phyloP scores from a whole-genome alignment of 805 yeast genomes.

The Gaillardinia entomophila region DNA sequence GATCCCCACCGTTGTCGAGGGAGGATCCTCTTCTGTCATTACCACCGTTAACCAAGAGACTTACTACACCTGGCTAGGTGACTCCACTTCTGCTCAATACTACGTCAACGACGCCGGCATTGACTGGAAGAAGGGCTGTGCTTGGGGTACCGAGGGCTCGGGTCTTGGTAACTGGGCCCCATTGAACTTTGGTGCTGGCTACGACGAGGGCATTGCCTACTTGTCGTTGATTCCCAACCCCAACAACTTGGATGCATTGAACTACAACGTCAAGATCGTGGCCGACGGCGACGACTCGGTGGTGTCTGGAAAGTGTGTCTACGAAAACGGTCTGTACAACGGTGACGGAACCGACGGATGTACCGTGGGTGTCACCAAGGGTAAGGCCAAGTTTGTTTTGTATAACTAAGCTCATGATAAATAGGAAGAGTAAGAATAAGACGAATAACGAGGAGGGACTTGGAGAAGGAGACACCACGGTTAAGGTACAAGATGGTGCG shows the following conservation, averaged over 20 bases:
- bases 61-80: conserved; percentile 61
- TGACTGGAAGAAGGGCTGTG: conserved; percentile 60
- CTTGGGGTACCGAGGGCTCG: conserved; percentile 59
- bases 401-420: conserved; percentile 40
- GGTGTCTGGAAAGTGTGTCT: conserved; percentile 67
- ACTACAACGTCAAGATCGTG: conserved; percentile 39
- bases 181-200: conserved; percentile 73
- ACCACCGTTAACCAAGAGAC: conserved; percentile 55
- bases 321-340: conserved; percentile 71
- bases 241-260: conserved; percentile 46
- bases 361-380: conserved; percentile 83
- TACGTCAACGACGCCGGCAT: conserved; percentile 78
- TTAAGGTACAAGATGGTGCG: no score
- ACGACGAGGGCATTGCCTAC: conserved; percentile 53
- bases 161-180: conserved; percentile 80
- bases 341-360: conserved; percentile 80
- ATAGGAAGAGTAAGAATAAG: no score
- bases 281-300: conserved; percentile 40
- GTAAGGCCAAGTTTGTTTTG: conserved; percentile 79
- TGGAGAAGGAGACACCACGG: no score
- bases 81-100: conserved; percentile 63
- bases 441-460: no score
- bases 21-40: conserved; percentile 42
- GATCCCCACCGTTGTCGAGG: conserved; percentile 59
- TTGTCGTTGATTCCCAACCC: conserved; percentile 75